Conservation (phyloP, 371 early-diverging fungal species). For the Mortierella sp. region DNA sequence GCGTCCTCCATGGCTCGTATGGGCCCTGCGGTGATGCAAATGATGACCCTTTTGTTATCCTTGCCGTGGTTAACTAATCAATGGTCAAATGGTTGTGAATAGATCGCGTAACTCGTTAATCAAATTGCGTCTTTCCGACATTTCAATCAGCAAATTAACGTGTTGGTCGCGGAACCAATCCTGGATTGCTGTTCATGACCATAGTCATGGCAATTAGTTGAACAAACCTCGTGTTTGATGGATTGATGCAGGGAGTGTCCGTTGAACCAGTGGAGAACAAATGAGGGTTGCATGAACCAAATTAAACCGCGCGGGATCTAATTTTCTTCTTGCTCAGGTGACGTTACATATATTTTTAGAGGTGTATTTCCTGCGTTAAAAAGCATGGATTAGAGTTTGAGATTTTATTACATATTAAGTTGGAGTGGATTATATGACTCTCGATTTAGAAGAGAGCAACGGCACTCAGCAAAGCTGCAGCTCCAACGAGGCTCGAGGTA, state of each 20-base stretch:
- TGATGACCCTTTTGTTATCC: not conserved
- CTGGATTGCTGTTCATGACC: not conserved
- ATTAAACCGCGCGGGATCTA: not conserved
- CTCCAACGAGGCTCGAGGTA: constrained; percentile 33
- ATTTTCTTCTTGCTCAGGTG: not conserved
- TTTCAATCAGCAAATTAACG: too few species aligned
- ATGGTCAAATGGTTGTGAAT: not conserved
- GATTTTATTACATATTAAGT: not conserved
- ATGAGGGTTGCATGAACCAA: not conserved
- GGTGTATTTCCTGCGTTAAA: not conserved
- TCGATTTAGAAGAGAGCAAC: constrained; percentile 28
- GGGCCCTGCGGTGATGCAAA: constrained; percentile 5
- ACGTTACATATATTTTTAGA: not conserved
- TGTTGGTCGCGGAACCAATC: not conserved
- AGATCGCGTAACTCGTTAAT: not conserved
- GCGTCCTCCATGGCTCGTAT: constrained; percentile 41
- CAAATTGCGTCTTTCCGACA: not conserved
- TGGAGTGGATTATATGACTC: too few species aligned
- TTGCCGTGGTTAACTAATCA: constrained; percentile 1
- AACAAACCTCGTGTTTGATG: not conserved
- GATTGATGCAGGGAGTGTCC: not conserved
- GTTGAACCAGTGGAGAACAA: not conserved
- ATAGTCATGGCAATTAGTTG: not conserved
- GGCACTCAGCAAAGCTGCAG: constrained; percentile 32
- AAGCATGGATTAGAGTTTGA: not conserved